These are phyloP conservation scores for Rhodotorula babjevae DNA, from an alignment of 768 basidiomycete species.

Conservation along the genomic window DNA sequence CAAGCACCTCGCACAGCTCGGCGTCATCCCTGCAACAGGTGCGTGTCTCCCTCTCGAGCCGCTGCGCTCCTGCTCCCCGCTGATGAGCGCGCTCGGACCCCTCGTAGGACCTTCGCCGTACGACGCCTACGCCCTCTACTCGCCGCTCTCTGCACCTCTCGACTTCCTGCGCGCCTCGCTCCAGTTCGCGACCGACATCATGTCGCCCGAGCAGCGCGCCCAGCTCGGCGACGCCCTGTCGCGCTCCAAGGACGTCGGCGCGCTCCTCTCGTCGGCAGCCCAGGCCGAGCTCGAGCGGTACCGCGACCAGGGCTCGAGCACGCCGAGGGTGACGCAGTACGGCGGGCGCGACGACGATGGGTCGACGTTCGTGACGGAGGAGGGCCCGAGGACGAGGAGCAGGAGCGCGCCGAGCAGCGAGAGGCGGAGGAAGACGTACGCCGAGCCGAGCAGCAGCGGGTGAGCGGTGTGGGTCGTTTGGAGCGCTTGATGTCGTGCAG, in stretches of 20 bases:
- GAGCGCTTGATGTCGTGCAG: background rate
- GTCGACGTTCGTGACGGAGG: too few species aligned
- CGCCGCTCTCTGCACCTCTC: background rate
- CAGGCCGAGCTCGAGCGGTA: background rate
- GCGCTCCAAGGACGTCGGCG: background rate
- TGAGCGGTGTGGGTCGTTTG: too few species aligned
- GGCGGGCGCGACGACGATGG: too few species aligned
- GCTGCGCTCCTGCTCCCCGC: too few species aligned
- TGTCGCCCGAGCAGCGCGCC: constrained; percentile 8
- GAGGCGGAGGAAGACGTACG: background rate
- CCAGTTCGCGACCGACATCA: background rate
- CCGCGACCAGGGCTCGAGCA: background rate
- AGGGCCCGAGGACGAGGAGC: background rate
- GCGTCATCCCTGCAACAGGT: background rate
- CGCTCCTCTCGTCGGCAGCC: background rate
- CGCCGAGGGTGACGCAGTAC: too few species aligned
- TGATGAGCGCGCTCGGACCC: too few species aligned
- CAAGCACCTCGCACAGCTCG: constrained; percentile 1
- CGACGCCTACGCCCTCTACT: background rate
- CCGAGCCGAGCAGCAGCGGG: too few species aligned
- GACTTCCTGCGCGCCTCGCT: background rate
- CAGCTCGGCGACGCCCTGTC: background rate
- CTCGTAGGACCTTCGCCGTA: background rate
- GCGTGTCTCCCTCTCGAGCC: background rate
- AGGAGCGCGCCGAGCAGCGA: background rate